Conservation (phyloP, 2,329 filamentous ascomycete genomes). For the Trichoderma guizhouense region DNA sequence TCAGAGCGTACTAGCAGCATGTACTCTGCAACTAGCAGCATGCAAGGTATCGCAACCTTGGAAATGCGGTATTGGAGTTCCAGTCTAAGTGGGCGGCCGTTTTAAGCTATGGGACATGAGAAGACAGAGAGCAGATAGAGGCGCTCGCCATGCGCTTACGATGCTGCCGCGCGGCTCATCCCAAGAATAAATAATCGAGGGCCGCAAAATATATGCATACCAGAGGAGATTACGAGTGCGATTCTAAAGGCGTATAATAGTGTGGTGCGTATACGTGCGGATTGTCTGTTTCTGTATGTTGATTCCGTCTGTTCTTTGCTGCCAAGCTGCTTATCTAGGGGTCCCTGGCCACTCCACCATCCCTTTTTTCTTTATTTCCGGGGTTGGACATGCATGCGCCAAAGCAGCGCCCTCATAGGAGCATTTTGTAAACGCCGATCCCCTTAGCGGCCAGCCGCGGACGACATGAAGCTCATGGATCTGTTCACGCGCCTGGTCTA, state of each 20-base stretch:
- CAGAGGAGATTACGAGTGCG: background rate
- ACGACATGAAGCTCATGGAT: background rate
- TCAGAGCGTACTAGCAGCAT: background rate
- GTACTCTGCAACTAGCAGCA: background rate
- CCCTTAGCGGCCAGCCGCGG: background rate
- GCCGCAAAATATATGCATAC: background rate
- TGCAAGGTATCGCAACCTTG: background rate
- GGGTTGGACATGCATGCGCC: constrained; percentile 4
- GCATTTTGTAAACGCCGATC: background rate
- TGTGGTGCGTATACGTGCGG: background rate
- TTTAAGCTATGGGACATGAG: background rate
- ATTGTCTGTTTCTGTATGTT: background rate
- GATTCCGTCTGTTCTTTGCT: no score
- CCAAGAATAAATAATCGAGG: background rate
- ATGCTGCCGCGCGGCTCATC: background rate
- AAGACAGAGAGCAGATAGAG: background rate
- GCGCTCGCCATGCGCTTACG: background rate
- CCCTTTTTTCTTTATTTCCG: background rate
- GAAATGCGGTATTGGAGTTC: background rate
- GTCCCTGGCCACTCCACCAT: background rate
- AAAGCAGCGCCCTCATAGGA: constrained; percentile 3
- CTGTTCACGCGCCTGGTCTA: background rate
- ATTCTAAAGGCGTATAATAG: background rate
- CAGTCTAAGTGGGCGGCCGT: background rate
- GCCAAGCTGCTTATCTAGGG: background rate